phyloP scores from a whole-genome alignment of 345 rosid genomes.

The Odontarrhena argentea region DNA sequence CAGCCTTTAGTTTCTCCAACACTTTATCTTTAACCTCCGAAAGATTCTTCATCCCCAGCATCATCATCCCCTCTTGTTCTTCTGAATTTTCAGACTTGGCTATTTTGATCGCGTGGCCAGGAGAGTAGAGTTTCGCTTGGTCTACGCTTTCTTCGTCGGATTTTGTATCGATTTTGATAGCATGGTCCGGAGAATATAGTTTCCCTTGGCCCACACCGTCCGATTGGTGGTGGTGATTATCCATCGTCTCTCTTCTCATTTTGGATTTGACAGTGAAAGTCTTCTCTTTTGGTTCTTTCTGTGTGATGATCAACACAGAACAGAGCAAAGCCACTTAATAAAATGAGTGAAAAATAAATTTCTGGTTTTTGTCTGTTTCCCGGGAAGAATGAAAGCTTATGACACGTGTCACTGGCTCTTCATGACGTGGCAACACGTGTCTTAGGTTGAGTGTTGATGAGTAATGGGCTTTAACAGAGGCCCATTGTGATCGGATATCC shows the following conservation, averaged over 20 bases:
- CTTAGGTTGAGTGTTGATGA: not conserved
- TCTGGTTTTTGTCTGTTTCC: conserved; percentile 35
- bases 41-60: conserved; percentile 43
- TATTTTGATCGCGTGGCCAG: conserved; percentile 41
- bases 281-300: conserved; percentile 17
- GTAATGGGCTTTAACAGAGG: conserved; percentile 2
- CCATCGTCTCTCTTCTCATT: conserved; percentile 28
- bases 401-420: conserved; percentile 4
- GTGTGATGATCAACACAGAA: conserved; percentile 19
- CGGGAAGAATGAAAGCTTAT: conserved; percentile 23
- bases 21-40: conserved; percentile 50
- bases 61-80: conserved; percentile 13
- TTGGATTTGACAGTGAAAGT: not conserved
- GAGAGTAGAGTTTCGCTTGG: conserved; percentile 35
- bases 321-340: conserved; percentile 39
- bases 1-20: conserved; percentile 49
- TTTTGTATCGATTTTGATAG: conserved; percentile 32
- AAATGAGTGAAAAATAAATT: not conserved
- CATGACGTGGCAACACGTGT: conserved; percentile 35
- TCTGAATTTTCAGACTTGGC: not conserved
- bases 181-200: conserved; percentile 37
- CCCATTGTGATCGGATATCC: not conserved
- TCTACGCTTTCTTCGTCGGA: conserved; percentile 23
- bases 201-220: conserved; percentile 35
- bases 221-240: conserved; percentile 30